phyloP scores from a whole-genome alignment of 768 basidiomycete genomes.

The Gymnopilus dilepis region DNA sequence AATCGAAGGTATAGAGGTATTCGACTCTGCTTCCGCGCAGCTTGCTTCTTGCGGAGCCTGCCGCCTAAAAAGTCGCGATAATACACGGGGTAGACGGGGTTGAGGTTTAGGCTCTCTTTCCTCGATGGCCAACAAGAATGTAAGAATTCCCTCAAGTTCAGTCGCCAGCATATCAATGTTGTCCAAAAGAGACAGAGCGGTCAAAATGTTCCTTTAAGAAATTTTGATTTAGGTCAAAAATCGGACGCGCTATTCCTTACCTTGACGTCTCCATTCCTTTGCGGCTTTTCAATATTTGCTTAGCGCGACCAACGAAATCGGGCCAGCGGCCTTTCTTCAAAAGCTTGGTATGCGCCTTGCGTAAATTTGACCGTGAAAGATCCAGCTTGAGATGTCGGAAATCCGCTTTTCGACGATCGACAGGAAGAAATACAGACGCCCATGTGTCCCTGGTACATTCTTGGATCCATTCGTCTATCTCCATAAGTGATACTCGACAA shows the following conservation, averaged over 20 bases:
- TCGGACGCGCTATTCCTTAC: too few relatives aligned
- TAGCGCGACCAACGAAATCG: neutral
- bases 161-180: constrained; percentile 12
- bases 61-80: neutral
- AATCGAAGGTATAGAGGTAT: neutral
- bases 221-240: too few relatives aligned
- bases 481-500: constrained; percentile 11
- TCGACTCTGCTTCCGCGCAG: too few relatives aligned
- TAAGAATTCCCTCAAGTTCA: constrained; percentile 6
- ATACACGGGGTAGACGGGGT: constrained; percentile 8
- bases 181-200: constrained; percentile 8
- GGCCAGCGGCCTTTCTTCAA: constrained; percentile 4
- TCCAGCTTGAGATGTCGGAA: constrained; percentile 14
- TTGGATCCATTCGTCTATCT: constrained; percentile 13
- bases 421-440: neutral
- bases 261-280: neutral
- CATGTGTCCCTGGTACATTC: constrained; percentile 14
- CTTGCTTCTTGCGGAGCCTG: neutral
- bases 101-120: constrained; percentile 13
- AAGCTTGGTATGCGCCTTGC: constrained; percentile 4
- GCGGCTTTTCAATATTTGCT: neutral
- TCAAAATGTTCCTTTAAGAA: neutral
- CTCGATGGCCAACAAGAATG: constrained; percentile 11
- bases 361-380: constrained; percentile 12
- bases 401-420: constrained; percentile 10